Base-by-base conservation (phyloP, 805 yeast species). In the Monosporozyma unispora region DNA sequence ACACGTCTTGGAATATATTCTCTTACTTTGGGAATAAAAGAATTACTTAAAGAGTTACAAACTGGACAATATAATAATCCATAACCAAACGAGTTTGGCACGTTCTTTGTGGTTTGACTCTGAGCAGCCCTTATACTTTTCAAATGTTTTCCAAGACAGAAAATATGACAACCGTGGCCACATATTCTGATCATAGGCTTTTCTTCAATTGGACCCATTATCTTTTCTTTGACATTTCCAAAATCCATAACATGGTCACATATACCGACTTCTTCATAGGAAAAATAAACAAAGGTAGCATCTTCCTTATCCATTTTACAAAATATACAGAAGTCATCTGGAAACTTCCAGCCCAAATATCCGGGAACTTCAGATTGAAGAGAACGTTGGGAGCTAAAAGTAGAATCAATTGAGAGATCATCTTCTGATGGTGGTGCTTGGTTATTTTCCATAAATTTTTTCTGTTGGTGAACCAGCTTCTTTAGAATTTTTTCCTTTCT, bases 151-250 rank as follows among this genome's bases (percentile, higher is more conserved):
- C 78, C 66, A 58, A 82, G 84, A 62, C 99, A 91, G 16, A 78
- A 73, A 52, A 77, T 80, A 64, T 91, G 99, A 82, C 91, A 84
- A 1, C 96, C 95, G 67, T 91, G 99, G 1, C 96, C 95, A 70
- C 99, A 91, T 47, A 95, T 83, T 45, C 62, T 56, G 19, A 62
- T 37, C 3, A 62, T 58, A 14, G 59, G 57, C 7, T 47, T 47
- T 28, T 53, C 45, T 19, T 40, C n/a, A 7, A 45, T 29, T 11
- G 39, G 27, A 14, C 25, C 43, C n/a, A 31, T 7, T 25, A 2
- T 31, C 14, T 28, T 23, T 21, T 33, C 28, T 25, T 22, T 33
- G 4, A 81, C 8, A 11, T 50, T 46, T 8, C 46, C 25, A 48
- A 60, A 55, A 45, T 55, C 48, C 18, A 56, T 10, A 14, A 18